Evolutionary conservation across 805 yeast species (phyloP), one percentile per base, ranked within the genome.

Genomic region (Cyberlindnera euphorbiae): DNA sequence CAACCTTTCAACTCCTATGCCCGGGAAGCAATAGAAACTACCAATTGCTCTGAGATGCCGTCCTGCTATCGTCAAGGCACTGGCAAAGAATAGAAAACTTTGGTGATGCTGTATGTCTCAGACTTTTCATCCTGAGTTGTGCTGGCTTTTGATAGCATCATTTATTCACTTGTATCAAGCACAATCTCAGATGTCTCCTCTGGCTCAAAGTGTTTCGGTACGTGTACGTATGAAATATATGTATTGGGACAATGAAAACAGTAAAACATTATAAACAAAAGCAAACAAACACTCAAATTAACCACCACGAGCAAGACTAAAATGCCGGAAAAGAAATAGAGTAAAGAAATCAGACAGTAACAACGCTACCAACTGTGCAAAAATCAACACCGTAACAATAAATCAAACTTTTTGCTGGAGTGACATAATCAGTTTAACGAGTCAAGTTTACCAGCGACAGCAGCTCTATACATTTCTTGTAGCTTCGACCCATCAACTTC

Each of bases 391-490:
- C n/a, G n/a, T n/a, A n/a, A n/a, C n/a, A n/a, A n/a, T n/a, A n/a
- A n/a, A n/a, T n/a, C n/a, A n/a, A n/a, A n/a, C n/a, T n/a, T n/a
- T n/a, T n/a, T n/a, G n/a, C n/a, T n/a, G n/a, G n/a, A n/a, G n/a
- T n/a, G n/a, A n/a, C n/a, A n/a, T n/a, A n/a, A 9, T 39, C 33
- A 46, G 29, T 38, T 41, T 42, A 49, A 36, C 10, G 50, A 47
- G 33, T 51, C 55, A 28, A 53, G 30, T 38, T 46, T 50, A 17
- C 52, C 54, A 31, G 45, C 49, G 25, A 44, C 49, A 18, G 56
- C 55, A 30, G 57, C 53, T 33, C 50, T 45, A 41, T 50, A 51
- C 50, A 54, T 44, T 31, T 53, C 54, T 28, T 49, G 49, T 28
- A 49, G 30, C 27, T 52, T 52, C 1, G 50, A 38, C 15, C 36